These are phyloP conservation scores for Ustilago cynodontis DNA, from an alignment of 1,284 basidiomycete genomes.

Conservation along the genomic window DNA sequence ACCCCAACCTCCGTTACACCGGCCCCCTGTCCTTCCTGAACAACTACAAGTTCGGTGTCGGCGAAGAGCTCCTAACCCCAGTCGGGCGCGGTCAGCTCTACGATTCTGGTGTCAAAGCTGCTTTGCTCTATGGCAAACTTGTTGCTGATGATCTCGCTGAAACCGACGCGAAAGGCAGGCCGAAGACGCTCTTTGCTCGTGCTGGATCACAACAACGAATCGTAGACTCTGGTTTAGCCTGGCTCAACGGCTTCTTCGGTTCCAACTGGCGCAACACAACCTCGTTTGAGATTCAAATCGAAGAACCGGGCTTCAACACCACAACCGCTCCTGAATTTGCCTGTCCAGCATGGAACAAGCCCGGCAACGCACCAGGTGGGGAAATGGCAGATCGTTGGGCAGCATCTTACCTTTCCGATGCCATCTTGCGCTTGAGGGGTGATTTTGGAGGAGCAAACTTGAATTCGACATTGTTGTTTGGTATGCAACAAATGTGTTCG, in stretches of 20 bases:
- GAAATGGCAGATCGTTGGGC: conserved; percentile 53
- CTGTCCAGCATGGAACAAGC: conserved; percentile 39
- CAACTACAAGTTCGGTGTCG: conserved; percentile 59
- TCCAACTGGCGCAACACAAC: conserved; percentile 44
- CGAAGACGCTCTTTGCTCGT: conserved; percentile 60
- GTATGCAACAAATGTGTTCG: conserved; percentile 67
- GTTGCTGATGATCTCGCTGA: conserved; percentile 37
- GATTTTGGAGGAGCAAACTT: conserved; percentile 50
- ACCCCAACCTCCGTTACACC: conserved; percentile 37
- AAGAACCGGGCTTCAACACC: conserved; percentile 62
- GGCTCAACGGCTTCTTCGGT: conserved; percentile 58
- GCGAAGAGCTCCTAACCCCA: conserved; percentile 64
- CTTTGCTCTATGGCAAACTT: conserved; percentile 54
- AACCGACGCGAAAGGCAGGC: conserved; percentile 17
- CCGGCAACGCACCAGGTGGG: conserved; percentile 26
- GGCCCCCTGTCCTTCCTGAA: conserved; percentile 62
- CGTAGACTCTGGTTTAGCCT: conserved; percentile 63
- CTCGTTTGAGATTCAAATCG: conserved; percentile 66
- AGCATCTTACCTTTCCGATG: conserved; percentile 60
- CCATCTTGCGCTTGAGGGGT: conserved; percentile 55
- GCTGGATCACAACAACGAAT: conserved; percentile 67
- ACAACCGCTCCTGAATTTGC: conserved; percentile 66
- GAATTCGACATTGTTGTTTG: conserved; percentile 47
- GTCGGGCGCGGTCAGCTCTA: conserved; percentile 64
- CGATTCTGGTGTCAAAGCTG: conserved; percentile 56